Percentiles rank a stretch among this genome's conserved stretches.
Evolutionary conservation across 495 filamentous ascomycete species (phyloP).

Genomic region (Penicillium paxilli): DNA sequence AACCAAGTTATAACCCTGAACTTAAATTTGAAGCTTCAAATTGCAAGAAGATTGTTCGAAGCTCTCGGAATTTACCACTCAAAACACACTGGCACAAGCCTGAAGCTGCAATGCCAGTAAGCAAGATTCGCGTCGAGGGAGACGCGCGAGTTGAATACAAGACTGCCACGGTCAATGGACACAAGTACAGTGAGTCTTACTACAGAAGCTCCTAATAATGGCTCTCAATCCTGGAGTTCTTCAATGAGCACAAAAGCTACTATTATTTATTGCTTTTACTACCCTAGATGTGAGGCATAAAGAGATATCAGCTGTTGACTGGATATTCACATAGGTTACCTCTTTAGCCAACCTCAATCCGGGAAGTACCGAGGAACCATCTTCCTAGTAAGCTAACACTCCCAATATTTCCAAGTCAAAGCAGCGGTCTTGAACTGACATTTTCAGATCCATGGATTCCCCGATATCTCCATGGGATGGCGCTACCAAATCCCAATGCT

Average conservation of each 20-base stretch:
- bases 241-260: not conserved
- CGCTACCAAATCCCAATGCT: conserved; percentile 80
- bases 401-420: not conserved
- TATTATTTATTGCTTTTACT: no score
- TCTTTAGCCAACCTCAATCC: conserved; percentile 59
- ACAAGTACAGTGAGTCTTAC: conserved; percentile 56
- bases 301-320: not conserved
- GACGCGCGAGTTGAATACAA: conserved; percentile 66
- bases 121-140: conserved; percentile 59
- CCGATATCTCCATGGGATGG: conserved; percentile 73
- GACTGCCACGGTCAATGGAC: conserved; percentile 59
- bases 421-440: not conserved
- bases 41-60: no score
- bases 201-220: not conserved
- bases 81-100: no score
- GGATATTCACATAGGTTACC: conserved; percentile 55
- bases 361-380: conserved; percentile 58
- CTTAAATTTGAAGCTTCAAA: no score
- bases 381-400: conserved; percentile 53
- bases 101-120: conserved; percentile 49
- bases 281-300: no score
- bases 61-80: no score
- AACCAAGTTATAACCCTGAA: no score
- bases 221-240: not conserved
- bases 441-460: conserved; percentile 61